Conservation (phyloP, 176 grass and related monocot genomes). For the Raddia guianensis region DNA sequence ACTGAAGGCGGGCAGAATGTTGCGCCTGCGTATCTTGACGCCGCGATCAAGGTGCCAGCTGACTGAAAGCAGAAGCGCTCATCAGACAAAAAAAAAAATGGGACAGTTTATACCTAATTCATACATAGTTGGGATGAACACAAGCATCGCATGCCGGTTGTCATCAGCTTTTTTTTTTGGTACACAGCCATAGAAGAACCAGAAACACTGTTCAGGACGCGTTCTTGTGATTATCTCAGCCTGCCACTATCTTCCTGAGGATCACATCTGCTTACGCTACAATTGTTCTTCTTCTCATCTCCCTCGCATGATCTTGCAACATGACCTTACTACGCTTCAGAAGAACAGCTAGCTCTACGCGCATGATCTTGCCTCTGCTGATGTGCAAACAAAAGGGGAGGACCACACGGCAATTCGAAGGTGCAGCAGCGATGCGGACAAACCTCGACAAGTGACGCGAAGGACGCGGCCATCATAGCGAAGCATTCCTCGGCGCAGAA, state of each 20-base stretch:
- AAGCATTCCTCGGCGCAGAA: constrained; percentile 81
- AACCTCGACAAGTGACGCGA: constrained; percentile 90
- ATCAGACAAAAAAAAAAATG: constrained; percentile 7
- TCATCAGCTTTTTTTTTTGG: background rate
- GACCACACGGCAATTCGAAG: background rate
- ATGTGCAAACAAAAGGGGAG: background rate
- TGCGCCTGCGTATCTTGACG: constrained; percentile 74
- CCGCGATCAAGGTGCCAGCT: constrained; percentile 69
- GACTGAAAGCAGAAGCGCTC: constrained; percentile 59
- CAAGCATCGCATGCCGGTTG: background rate
- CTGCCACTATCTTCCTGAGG: background rate
- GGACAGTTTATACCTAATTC: background rate
- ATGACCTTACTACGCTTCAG: background rate
- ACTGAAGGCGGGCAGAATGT: constrained; percentile 79
- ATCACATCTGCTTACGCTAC: background rate
- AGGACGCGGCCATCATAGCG: constrained; percentile 91
- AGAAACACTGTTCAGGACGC: background rate
- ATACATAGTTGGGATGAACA: background rate
- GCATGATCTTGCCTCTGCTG: background rate
- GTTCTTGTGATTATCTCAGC: background rate
- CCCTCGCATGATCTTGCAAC: background rate
- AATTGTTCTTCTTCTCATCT: background rate
- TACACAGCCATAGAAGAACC: background rate
- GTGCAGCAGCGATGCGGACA: background rate
- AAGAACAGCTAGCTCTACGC: background rate